Evolutionary conservation across 176 grass and related monocot genomes (phyloP), one percentile per base, ranked within the genome.

Genomic region (Juncus effusus): DNA sequence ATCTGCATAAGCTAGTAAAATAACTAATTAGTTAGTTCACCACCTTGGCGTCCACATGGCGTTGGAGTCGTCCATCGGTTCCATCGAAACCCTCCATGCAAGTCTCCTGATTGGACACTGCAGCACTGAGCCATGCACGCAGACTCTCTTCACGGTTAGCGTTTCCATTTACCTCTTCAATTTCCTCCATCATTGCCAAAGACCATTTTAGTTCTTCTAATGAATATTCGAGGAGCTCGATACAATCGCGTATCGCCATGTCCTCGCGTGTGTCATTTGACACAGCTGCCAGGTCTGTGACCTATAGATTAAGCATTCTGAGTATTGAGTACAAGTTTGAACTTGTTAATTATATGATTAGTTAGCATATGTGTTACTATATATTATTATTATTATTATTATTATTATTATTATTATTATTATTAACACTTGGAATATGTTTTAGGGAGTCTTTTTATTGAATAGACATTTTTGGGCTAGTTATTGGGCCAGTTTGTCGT

Each of bases 171-270:
- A 0, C 75, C 11, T 1, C 42, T 14, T 72, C 79, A 0, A 76
- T 7, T 11, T 79, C 79, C 4, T 75, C 80, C 74, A 86, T 83
- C 77, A 84, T 83, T 38, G 73, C 74, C 2, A 96, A 71, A 14
- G 93, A 74, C 93, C 87, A 96, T 5, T 64, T 81, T 36, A 96
- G 74, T 79, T 91, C 87, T 51, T 96, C 93, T 64, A 86, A 75
- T 13, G 93, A 91, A 80, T 88, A 92, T 0, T 80, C 75, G 3
- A 97, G 80, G 13, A 97, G 88, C 73, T 97, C 93, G 51, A 92
- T 12, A 56, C 93, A 97, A 78, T 97, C 93, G 11, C 74, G 80
- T 35, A 97, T 67, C 0, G 93, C 93, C 77, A 89, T 89, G 79
- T 84, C 88, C 72, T 86, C 88, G 37, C 88, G 70, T 10, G 72